Percentiles rank a stretch among this genome's conserved stretches.
Conservation (phyloP, 2,329 filamentous ascomycete genomes). For the Talaromyces sp. region DNA sequence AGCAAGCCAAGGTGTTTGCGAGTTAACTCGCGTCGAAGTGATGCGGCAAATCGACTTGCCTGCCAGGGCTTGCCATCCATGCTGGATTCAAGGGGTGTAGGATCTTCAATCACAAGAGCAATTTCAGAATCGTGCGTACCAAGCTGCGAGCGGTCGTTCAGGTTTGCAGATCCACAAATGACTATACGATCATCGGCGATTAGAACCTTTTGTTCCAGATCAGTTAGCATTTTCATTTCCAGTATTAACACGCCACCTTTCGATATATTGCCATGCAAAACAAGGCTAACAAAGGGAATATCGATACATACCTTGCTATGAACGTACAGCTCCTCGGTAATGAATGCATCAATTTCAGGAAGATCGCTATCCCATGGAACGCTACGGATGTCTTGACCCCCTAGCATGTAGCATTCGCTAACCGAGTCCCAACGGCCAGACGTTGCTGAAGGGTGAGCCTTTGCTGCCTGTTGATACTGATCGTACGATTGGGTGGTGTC, state of each 20-base stretch:
- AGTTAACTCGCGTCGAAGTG: constrained; percentile 77
- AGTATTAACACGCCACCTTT: too few relatives aligned
- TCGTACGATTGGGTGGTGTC: constrained; percentile 50
- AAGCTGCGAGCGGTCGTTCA: constrained; percentile 85
- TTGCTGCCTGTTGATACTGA: constrained; percentile 62
- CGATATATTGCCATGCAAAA: not conserved
- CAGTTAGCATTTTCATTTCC: not conserved
- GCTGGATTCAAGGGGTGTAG: constrained; percentile 59
- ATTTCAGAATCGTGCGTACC: constrained; percentile 89
- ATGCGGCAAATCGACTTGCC: constrained; percentile 76
- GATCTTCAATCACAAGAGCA: constrained; percentile 84
- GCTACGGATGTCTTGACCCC: constrained; percentile 63
- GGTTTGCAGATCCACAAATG: constrained; percentile 80
- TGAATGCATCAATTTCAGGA: constrained; percentile 57
- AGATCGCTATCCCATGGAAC: constrained; percentile 55
- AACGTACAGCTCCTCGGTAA: constrained; percentile 59
- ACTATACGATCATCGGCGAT: constrained; percentile 83
- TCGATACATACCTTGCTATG: constrained; percentile 46
- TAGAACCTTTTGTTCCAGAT: constrained; percentile 46
- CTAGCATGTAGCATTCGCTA: constrained; percentile 75
- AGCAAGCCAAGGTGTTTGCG: constrained; percentile 84
- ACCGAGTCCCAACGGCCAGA: constrained; percentile 68
- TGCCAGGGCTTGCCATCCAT: constrained; percentile 77
- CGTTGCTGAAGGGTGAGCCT: constrained; percentile 47
- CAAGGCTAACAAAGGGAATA: not conserved